Percentiles rank a stretch among this genome's conserved stretches.
Conservation (phyloP, 176 grass and related monocot genomes). For the Juncus effusus region DNA sequence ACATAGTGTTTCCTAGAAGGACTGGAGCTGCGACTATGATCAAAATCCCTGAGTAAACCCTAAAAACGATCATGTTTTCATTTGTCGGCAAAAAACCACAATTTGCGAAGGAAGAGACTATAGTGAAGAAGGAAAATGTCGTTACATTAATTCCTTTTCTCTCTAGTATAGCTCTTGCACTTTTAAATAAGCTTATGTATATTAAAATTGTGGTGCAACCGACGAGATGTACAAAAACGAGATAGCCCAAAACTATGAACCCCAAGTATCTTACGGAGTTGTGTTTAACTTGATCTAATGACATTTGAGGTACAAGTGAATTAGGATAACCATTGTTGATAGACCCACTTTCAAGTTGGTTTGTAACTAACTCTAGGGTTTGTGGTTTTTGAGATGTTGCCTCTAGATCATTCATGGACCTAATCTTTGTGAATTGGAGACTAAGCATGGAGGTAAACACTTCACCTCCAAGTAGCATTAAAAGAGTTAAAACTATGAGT, state of each 20-base stretch:
- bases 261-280: slow-evolving; percentile 24
- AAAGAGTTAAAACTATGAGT: slow-evolving; percentile 46
- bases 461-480: slow-evolving; percentile 67
- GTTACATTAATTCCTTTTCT: slow-evolving; percentile 40
- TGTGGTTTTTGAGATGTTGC: neutral
- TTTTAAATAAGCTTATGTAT: slow-evolving; percentile 38
- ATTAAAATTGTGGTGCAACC: slow-evolving; percentile 41
- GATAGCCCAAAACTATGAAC: slow-evolving; percentile 46
- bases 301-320: neutral
- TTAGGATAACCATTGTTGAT: neutral
- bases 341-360: slow-evolving; percentile 34
- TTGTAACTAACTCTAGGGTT: slow-evolving; percentile 21
- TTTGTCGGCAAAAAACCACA: slow-evolving; percentile 69
- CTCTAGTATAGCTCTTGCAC: slow-evolving; percentile 32
- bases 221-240: slow-evolving; percentile 32
- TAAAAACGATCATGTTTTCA: slow-evolving; percentile 70
- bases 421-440: slow-evolving; percentile 34
- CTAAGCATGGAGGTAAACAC: slow-evolving; percentile 66
- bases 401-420: slow-evolving; percentile 13
- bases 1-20: slow-evolving; percentile 71
- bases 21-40: slow-evolving; percentile 45
- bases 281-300: slow-evolving; percentile 1
- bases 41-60: slow-evolving; percentile 48
- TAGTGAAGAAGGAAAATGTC: slow-evolving; percentile 63
- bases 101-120: slow-evolving; percentile 65